A percentile compares a stretch with the other conserved stretches of the same genome.
Conservation (phyloP, 257 asterid genomes). For the Leptodermis oblonga region DNA sequence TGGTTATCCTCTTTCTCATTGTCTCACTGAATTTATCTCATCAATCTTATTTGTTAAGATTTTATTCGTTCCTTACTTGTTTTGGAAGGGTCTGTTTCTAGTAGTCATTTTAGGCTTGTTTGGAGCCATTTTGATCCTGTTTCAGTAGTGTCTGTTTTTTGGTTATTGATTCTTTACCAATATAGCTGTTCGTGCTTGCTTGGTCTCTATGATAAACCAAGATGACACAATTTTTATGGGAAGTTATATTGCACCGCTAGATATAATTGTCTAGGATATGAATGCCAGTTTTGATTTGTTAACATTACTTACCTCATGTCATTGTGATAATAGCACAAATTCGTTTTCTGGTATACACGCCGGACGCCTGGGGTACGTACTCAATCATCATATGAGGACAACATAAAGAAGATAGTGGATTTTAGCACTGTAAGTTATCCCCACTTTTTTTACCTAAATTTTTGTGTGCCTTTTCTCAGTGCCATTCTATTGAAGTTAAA, state of each 20-base stretch:
- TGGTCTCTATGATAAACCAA: neutral
- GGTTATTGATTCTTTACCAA: neutral
- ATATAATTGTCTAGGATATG: neutral
- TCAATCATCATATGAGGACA: slow-evolving; percentile 89
- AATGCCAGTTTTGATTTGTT: neutral
- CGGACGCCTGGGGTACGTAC: slow-evolving; percentile 91
- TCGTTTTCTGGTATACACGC: slow-evolving; percentile 94
- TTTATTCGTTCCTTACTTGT: neutral
- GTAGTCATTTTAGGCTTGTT: neutral
- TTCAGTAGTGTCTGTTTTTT: neutral
- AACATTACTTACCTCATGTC: neutral
- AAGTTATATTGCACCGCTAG: neutral
- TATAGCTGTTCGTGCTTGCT: neutral
- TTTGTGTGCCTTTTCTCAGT: neutral
- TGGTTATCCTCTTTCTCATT: neutral
- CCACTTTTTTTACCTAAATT: neutral
- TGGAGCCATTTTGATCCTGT: neutral
- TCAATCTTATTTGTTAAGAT: neutral
- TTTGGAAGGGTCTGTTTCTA: neutral
- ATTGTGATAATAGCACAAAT: slow-evolving; percentile 58
- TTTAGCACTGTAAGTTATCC: slow-evolving; percentile 69
- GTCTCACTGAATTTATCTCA: too few relatives aligned
- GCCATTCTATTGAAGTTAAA: slow-evolving; percentile 13
- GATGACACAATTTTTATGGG: neutral
- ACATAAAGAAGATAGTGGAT: slow-evolving; percentile 84